phyloP scores from a whole-genome alignment of 2,329 filamentous ascomycete genomes.

The Ceratocystis cacaofunesta region DNA sequence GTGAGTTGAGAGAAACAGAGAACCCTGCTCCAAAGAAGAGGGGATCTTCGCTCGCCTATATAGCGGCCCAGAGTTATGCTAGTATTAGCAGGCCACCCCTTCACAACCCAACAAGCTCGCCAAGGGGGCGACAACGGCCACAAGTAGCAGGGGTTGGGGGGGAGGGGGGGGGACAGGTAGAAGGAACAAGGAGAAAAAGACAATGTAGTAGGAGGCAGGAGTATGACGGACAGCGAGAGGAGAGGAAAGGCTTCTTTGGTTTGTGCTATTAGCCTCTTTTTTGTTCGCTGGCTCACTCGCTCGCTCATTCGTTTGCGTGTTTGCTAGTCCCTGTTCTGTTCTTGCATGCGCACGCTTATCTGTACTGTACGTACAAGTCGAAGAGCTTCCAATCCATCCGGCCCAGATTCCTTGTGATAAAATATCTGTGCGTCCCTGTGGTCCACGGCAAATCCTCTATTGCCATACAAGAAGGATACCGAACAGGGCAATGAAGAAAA shows the following conservation, averaged over 20 bases:
- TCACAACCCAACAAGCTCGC: background rate
- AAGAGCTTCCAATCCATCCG: too few relatives aligned
- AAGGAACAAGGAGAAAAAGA: background rate
- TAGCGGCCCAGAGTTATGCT: background rate
- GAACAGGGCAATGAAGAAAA: background rate
- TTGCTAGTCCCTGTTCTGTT: too few relatives aligned
- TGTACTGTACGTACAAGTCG: too few relatives aligned
- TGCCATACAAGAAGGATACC: background rate
- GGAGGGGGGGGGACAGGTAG: background rate
- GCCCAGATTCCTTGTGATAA: too few relatives aligned
- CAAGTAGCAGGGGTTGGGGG: background rate
- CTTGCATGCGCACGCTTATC: too few relatives aligned
- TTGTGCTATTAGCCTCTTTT: too few relatives aligned
- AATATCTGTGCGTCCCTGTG: too few relatives aligned
- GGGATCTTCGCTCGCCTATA: slow-evolving; percentile 5
- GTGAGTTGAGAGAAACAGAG: background rate
- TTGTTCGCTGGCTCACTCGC: too few relatives aligned
- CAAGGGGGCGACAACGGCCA: background rate
- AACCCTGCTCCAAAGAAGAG: background rate
- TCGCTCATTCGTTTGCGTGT: too few relatives aligned
- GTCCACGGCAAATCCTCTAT: too few relatives aligned
- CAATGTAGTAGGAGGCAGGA: background rate
- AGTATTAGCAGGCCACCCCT: background rate
- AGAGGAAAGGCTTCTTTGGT: too few relatives aligned
- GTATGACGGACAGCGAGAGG: background rate